These are phyloP conservation scores for Eimeria praecox DNA, from an alignment of 169 alveolate genomes.

Conservation along the genomic window DNA sequence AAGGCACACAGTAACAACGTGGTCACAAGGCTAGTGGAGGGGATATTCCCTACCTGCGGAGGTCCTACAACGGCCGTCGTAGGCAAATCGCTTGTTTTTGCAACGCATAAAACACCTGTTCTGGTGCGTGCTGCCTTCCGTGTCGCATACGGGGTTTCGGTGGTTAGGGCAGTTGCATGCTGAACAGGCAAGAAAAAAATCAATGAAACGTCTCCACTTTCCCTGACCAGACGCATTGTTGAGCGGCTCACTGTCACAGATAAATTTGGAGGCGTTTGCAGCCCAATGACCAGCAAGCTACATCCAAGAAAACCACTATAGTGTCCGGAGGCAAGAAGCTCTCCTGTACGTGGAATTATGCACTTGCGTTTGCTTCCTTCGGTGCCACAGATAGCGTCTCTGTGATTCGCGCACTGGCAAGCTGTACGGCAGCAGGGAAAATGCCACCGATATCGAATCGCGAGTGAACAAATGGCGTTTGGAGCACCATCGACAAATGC, in stretches of 20 bases:
- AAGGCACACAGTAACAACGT: too few relatives aligned
- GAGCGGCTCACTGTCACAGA: neutral
- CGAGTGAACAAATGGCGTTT: neutral
- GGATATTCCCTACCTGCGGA: neutral
- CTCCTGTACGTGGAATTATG: neutral
- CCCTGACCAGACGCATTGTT: neutral
- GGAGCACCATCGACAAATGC: neutral
- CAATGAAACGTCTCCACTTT: neutral
- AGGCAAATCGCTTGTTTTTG: constrained; percentile 9
- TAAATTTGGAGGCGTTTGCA: neutral
- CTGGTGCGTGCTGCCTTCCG: constrained; percentile 23
- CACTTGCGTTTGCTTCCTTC: constrained; percentile 14
- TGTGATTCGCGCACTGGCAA: constrained; percentile 12
- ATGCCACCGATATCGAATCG: neutral
- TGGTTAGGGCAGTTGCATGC: neutral
- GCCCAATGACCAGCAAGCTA: neutral
- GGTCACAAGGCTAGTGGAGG: neutral
- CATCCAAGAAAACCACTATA: neutral
- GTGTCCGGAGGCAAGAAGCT: neutral
- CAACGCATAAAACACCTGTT: constrained; percentile 24
- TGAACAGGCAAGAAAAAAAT: neutral
- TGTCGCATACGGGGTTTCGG: constrained; percentile 30
- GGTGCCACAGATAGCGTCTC: constrained; percentile 45
- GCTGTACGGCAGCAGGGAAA: neutral
- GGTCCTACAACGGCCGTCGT: constrained; percentile 1